Evolutionary conservation across 176 grass and related monocot genomes (phyloP), one percentile per base, ranked within the genome.

Genomic region (Cenchrus fungigraminus): DNA sequence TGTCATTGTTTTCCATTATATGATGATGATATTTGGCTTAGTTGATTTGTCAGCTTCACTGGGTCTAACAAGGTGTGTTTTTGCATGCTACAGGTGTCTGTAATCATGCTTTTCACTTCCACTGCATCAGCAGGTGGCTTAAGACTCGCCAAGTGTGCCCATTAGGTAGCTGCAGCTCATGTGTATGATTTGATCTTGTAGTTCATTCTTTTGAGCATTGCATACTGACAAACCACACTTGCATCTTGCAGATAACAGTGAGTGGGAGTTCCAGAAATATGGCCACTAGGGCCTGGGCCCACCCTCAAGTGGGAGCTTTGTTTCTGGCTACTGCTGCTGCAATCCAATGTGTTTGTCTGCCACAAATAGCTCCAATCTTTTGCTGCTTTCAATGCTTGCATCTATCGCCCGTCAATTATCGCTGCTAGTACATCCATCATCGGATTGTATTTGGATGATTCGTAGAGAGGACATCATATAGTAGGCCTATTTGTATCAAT

Each of bases 121-220:
- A 99, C 57, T 99, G 97, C 86, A 99, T 99, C 85, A 99, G 97
- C 71, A 91, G 94, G 86, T 99, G 97, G 97, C 94, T 99, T 65
- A 99, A 99, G 82, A 99, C 97, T 86, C 97, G 97, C 69, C 97
- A 99, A 99, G 97, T 99, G 73, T 99, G 97, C 79, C 97, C 97
- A 65, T 82, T 99, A 83, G 97, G 97, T 99, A 92, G 40, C 16
- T 31, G 42, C 67, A 81, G 2, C 58, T 79, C 3, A 47, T 73
- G 4, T 53, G 1, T 68, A 68, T 78, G 64, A 59, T 65, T 42
- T 83, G 0, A n/a, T 56, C 2, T 12, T 51, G 13, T 40, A 74
- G 31, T 46, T 84, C 9, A 17, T 22, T 57, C 22, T 84, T 42
- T 57, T 55, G 49, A n/a, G 13, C 63, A 51, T 40, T 79, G 37